A percentile compares a stretch with the other conserved stretches of the same genome.
These are phyloP conservation scores for Eutypella sp. DNA, from an alignment of 2,329 filamentous ascomycete species.

Conservation along the genomic window DNA sequence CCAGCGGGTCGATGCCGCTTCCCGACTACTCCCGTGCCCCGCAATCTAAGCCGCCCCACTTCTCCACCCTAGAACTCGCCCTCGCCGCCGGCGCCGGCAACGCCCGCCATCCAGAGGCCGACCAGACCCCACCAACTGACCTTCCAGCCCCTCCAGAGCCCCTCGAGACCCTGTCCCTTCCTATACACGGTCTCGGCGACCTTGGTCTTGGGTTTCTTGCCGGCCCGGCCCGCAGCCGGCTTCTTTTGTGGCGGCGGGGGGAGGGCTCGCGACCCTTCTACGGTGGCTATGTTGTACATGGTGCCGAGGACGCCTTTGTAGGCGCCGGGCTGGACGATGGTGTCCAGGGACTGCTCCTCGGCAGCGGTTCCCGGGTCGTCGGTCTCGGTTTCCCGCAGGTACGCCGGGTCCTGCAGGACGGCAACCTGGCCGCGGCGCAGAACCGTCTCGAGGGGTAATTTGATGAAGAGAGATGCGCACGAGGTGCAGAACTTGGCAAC, in stretches of 20 bases:
- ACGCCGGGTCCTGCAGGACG: constrained; percentile 54
- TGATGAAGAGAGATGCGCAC: constrained; percentile 74
- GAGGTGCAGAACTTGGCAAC: constrained; percentile 78
- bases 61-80: constrained; percentile 45
- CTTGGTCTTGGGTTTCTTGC: constrained; percentile 28
- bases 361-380: neutral
- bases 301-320: constrained; percentile 89
- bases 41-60: neutral
- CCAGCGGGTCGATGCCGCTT: no score
- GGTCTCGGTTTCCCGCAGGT: constrained; percentile 43
- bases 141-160: constrained; percentile 70
- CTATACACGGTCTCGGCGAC: constrained; percentile 40
- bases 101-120: constrained; percentile 66
- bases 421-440: constrained; percentile 82
- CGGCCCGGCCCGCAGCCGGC: constrained; percentile 16
- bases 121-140: constrained; percentile 74
- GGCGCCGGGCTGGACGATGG: constrained; percentile 72
- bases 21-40: no score
- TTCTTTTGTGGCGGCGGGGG: constrained; percentile 24
- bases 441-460: constrained; percentile 87
- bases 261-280: constrained; percentile 66
- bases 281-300: constrained; percentile 78
- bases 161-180: constrained; percentile 63
- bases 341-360: constrained; percentile 49
- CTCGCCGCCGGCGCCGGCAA: constrained; percentile 57